Evolutionary conservation across 2,329 filamentous ascomycete genomes (phyloP).

Genomic region (Colletotrichum lentis): DNA sequence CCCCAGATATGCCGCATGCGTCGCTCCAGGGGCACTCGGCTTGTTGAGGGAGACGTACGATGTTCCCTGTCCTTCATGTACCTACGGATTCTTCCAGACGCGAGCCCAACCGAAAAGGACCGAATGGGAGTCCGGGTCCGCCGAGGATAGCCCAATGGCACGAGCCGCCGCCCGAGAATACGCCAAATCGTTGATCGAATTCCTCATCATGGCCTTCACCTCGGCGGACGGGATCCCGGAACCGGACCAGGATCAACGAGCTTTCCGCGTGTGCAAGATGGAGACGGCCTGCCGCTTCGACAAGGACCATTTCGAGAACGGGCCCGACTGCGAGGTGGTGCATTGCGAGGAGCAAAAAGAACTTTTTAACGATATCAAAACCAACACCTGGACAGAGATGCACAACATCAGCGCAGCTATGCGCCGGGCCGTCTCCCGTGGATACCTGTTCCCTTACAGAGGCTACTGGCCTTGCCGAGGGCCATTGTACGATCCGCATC

Average conservation of each 20-base stretch:
- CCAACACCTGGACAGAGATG: conserved; percentile 14
- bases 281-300: conserved; percentile 35
- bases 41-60: not conserved
- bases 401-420: conserved; percentile 27
- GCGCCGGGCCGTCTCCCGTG: conserved; percentile 14
- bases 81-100: conserved; percentile 26
- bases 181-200: conserved; percentile 3
- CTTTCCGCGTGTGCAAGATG: conserved; percentile 12
- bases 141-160: not conserved
- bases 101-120: not conserved
- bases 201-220: conserved; percentile 9
- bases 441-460: conserved; percentile 13
- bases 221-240: not conserved
- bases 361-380: not conserved
- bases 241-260: not conserved
- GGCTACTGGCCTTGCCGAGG: not conserved
- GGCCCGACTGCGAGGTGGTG: conserved; percentile 2
- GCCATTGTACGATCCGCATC: not conserved
- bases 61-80: conserved; percentile 15
- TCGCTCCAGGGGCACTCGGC: conserved; percentile 6
- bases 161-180: conserved; percentile 14
- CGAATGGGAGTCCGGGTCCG: no score
- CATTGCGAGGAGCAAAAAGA: conserved; percentile 5
- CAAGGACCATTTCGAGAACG: conserved; percentile 26
- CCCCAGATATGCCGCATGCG: conserved; percentile 23